Conservation (phyloP, 2,329 filamentous ascomycete species). For the Eurotiales sp. region DNA sequence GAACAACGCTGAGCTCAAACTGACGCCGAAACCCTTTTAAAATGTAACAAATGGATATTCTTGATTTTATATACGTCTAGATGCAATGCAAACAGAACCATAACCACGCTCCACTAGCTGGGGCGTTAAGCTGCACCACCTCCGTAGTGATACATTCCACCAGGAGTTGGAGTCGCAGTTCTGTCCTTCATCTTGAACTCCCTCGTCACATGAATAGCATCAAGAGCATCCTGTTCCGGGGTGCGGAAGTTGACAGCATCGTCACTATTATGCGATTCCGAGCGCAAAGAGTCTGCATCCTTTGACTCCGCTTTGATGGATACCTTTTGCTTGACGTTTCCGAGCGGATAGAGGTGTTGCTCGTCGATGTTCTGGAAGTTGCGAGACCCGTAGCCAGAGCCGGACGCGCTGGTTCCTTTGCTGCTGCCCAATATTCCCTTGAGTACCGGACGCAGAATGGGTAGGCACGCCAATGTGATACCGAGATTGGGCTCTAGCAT, state of each 20-base stretch:
- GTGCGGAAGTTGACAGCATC: neutral
- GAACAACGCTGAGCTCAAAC: too few relatives aligned
- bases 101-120: too few relatives aligned
- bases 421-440: conserved; percentile 8
- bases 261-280: neutral
- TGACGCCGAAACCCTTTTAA: too few relatives aligned
- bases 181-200: neutral
- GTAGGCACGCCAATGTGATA: conserved; percentile 22
- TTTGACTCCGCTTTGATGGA: neutral
- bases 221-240: neutral
- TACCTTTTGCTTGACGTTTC: neutral
- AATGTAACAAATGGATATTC: too few relatives aligned
- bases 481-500: conserved; percentile 24
- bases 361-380: conserved; percentile 9
- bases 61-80: too few relatives aligned
- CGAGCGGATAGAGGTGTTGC: neutral
- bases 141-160: too few relatives aligned
- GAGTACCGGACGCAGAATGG: conserved; percentile 23
- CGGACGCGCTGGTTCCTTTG: neutral
- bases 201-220: neutral
- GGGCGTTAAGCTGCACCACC: too few relatives aligned
- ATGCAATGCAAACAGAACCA: too few relatives aligned
- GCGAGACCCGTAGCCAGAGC: neutral
- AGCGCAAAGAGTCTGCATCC: neutral
- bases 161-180: too few relatives aligned